These are phyloP conservation scores for Syzygium syzygioides DNA, from an alignment of 441 rosid genomes.

Conservation along the genomic window DNA sequence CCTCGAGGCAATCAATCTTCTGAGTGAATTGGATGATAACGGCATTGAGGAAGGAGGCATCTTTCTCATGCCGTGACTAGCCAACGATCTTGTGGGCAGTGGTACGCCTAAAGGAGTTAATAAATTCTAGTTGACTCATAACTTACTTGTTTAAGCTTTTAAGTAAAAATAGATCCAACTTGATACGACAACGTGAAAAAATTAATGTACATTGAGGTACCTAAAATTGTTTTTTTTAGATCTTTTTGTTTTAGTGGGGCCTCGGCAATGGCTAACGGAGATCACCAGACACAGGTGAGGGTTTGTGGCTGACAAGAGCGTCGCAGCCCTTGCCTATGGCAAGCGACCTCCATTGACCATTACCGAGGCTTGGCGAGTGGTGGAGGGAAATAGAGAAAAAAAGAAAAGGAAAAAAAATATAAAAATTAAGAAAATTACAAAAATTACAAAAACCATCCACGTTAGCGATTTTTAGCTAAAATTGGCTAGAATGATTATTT, in stretches of 20 bases:
- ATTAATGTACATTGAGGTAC: too few relatives aligned
- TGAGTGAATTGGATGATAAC: too few relatives aligned
- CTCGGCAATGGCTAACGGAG: rapidly evolving
- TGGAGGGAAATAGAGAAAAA: not conserved
- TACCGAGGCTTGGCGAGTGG: rapidly evolving
- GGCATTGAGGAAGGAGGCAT: too few relatives aligned
- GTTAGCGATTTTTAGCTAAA: rapidly evolving
- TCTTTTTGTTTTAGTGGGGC: not conserved
- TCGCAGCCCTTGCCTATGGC: not conserved
- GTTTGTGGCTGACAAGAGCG: rapidly evolving
- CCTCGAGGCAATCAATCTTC: too few relatives aligned
- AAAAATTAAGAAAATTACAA: not conserved
- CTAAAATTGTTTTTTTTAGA: not conserved
- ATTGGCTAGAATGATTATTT: not conserved
- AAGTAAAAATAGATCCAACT: rapidly evolving
- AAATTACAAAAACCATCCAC: not conserved
- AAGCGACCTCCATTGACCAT: rapidly evolving
- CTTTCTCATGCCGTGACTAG: too few relatives aligned
- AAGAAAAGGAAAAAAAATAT: not conserved
- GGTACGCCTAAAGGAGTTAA: not conserved
- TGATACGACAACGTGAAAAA: rapidly evolving
- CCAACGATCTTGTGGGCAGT: too few relatives aligned
- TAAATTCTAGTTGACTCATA: not conserved
- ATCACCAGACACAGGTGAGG: not conserved
- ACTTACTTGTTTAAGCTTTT: not conserved